Evolutionary conservation across 768 basidiomycete genomes (phyloP), one percentile per base, ranked within the genome.

Genomic region (Boletus rubropictus): DNA sequence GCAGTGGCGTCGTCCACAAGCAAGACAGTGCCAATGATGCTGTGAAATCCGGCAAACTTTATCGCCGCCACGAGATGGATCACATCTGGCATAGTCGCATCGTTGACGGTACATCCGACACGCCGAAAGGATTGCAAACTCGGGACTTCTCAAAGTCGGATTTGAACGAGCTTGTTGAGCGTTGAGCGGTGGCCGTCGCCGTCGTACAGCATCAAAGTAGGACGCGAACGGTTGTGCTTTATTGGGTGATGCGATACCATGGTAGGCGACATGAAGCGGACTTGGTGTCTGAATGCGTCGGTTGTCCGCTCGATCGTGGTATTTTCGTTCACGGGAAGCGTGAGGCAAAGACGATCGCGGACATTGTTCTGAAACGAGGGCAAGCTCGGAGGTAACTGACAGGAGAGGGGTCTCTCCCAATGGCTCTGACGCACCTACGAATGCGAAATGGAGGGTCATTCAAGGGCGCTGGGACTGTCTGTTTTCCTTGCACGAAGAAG

Each of bases 31-130:
- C 24, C 5, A 25, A 8, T 25, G n/a, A 3, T 17, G 17, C 25
- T 2, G 39, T 25, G 10, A 47, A 32, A n/a, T 47, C 59, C 62
- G 1, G 63, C 8, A 25, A 25, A 25, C 24, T 25, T n/a, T n/a
- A n/a, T n/a, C n/a, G n/a, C n/a, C n/a, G n/a, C n/a, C n/a, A n/a
- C n/a, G n/a, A n/a, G n/a, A n/a, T n/a, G n/a, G n/a, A n/a, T n/a
- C n/a, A n/a, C n/a, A n/a, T n/a, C n/a, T n/a, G n/a, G 54, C 5
- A 37, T 44, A 5, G 29, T 29, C 18, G 32, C 38, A 31, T 64
- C 51, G 7, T 56, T 50, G 5, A 46, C 41, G 10, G 57, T 49
- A n/a, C 14, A 64, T 59, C 17, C 61, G 55, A 34, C 64, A 65
- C 4, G 61, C 59, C 28, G 59, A 59, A 14, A 65, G 27, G 41